These are phyloP conservation scores for Pseudonitzschia delicatissima DNA, from an alignment of 108 stramenopile species.

Conservation along the genomic window DNA sequence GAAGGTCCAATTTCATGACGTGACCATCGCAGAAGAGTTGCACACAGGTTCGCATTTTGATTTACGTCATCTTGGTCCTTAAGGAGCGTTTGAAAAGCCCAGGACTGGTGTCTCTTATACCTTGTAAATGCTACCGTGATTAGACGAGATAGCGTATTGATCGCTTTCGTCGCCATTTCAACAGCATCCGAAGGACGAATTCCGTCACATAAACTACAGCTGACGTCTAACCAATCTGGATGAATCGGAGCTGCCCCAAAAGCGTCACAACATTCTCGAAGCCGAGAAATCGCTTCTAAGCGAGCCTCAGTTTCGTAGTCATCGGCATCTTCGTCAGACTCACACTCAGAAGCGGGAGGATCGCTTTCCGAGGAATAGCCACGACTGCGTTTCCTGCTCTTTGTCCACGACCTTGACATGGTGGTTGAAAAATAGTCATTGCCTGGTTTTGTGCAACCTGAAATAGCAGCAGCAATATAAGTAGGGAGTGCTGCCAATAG, in stretches of 20 bases:
- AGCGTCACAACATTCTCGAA: conserved; percentile 52
- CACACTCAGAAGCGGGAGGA: conserved; percentile 20
- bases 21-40: conserved; percentile 13
- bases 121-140: conserved; percentile 34
- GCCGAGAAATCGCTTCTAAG: conserved; percentile 39
- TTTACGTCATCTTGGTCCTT: conserved; percentile 18
- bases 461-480: conserved; percentile 53
- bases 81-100: conserved; percentile 1
- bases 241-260: conserved; percentile 75
- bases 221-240: conserved; percentile 78
- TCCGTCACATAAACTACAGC: conserved; percentile 44
- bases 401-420: conserved; percentile 2
- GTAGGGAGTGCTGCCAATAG: conserved; percentile 46
- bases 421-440: conserved; percentile 32
- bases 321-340: conserved; percentile 38
- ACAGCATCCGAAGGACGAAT: conserved; percentile 36
- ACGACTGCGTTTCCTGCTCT: conserved; percentile 14
- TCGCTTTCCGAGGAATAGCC: conserved; percentile 33
- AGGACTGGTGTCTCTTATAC: conserved; percentile 18
- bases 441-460: conserved; percentile 56
- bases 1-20: conserved; percentile 23
- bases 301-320: conserved; percentile 29
- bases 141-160: conserved; percentile 42
- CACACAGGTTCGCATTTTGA: not conserved
- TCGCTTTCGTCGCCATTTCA: conserved; percentile 47